A percentile compares a stretch with the other conserved stretches of the same genome.
phyloP scores from a whole-genome alignment of 441 rosid species.

The Bocquillonia castaneifolia region DNA sequence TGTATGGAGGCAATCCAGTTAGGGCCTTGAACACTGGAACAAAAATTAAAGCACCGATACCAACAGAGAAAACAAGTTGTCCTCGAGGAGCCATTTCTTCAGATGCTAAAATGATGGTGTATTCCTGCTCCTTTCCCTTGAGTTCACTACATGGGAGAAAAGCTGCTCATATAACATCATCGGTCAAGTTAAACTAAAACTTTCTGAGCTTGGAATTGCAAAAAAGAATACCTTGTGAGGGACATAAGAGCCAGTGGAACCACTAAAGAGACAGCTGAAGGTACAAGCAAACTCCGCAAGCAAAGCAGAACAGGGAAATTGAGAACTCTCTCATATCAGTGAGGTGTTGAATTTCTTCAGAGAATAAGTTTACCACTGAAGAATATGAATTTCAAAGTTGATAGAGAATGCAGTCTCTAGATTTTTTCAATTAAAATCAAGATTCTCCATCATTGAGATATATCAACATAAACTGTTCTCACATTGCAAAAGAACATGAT shows the following conservation, averaged over 20 bases:
- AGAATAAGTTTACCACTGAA: no score
- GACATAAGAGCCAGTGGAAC: conserved; percentile 90
- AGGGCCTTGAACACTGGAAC: conserved; percentile 92
- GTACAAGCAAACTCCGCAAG: conserved; percentile 60
- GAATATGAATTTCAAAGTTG: background rate
- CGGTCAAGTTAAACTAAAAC: conserved; percentile 10
- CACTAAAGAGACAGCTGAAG: conserved; percentile 74
- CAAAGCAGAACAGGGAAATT: conserved; percentile 14
- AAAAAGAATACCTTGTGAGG: conserved; percentile 67
- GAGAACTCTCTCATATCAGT: background rate
- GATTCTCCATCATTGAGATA: background rate
- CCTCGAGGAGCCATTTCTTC: conserved; percentile 97
- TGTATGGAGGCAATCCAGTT: conserved; percentile 91
- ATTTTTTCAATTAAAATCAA: no score
- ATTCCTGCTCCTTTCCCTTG: conserved; percentile 64
- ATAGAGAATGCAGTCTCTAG: background rate
- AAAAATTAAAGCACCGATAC: conserved; percentile 79
- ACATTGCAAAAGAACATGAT: no score
- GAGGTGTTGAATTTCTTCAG: no score
- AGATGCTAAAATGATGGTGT: conserved; percentile 56
- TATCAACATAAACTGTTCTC: no score
- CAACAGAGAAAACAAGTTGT: conserved; percentile 70
- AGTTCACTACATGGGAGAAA: conserved; percentile 69
- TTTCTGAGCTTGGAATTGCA: conserved; percentile 16
- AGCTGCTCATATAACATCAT: conserved; percentile 22